Base-by-base conservation (phyloP, 2,329 filamentous ascomycete genomes). In the Cercospora sesami region DNA sequence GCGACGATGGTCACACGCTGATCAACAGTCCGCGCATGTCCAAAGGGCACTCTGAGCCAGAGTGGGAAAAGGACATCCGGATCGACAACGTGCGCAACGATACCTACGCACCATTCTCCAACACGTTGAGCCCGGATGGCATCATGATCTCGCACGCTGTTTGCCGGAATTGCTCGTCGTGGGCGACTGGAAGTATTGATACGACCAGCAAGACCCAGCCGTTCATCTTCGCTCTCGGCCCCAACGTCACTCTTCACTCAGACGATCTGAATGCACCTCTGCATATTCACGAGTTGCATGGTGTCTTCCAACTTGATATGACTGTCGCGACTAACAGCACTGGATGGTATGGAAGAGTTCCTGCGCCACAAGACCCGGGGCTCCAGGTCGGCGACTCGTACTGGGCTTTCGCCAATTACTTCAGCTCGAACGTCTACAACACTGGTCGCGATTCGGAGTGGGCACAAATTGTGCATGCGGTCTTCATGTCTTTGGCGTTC, bases 151-250 rank as follows among this genome's bases (percentile, higher is more conserved):
- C 82, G 26, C 75, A 78, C 57, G 79, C 78, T 1, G 71, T 79
- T 2, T 82, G 81, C 70, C 72, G 73, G 8, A 79, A 80, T 70
- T 83, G 81, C 72, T 76, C 78, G 14, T 71, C 72, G 55, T 81
- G 79, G 79, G 72, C 70, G 14, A 71, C 70, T n/a, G 78, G 78
- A 23, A 78, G 73, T 36, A 72, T 83, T 3, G 77, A 82, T 65
- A 63, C 73, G 0, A 75, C 72, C 5, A 76, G 73, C 42, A 72
- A 69, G 0, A 39, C 71, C 0, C 78, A 81, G 26, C 79, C 79
- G 1, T 81, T 82, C 76, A 79, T 82, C 28, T 82, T 80, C 66
- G 81, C 80, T 3, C 78, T 83, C 7, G 81, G 81, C 2, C 75
- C 77, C 7, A 75, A 77, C 9, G 53, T 61, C 74, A 60, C 74